These are phyloP conservation scores for Starmera quercuum DNA, from an alignment of 805 yeast genomes.

Conservation along the genomic window DNA sequence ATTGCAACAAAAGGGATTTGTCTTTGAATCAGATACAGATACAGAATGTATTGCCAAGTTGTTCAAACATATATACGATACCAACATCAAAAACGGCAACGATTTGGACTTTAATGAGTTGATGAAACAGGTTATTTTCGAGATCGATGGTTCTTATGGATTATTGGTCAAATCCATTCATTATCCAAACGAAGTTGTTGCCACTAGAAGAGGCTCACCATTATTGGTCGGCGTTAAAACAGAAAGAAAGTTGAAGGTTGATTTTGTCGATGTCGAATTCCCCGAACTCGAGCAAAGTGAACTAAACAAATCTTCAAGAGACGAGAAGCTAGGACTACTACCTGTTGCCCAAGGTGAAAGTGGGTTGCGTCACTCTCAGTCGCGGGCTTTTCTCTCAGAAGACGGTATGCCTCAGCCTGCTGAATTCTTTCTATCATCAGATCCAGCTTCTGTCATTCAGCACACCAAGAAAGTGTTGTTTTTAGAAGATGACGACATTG, in stretches of 20 bases:
- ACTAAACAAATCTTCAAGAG: conserved; percentile 15
- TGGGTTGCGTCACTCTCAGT: conserved; percentile 77
- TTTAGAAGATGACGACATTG: conserved; percentile 97
- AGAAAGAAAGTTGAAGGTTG: conserved; percentile 90
- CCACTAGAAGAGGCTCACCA: conserved; percentile 98
- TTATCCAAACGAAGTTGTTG: conserved; percentile 93
- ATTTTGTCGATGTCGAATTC: conserved; percentile 96
- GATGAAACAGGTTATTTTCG: conserved; percentile 86
- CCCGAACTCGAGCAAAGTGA: conserved; percentile 39
- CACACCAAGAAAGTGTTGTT: conserved; percentile 96
- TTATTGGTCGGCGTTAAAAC: conserved; percentile 95
- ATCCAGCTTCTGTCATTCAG: conserved; percentile 93
- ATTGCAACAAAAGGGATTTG: conserved; percentile 68
- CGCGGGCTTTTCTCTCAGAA: conserved; percentile 93
- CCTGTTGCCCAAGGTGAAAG: conserved; percentile 50
- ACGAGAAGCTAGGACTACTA: conserved; percentile 25
- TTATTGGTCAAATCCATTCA: conserved; percentile 84
- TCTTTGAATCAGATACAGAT: conserved; percentile 90
- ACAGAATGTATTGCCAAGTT: conserved; percentile 97
- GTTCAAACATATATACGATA: conserved; percentile 83
- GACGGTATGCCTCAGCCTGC: conserved; percentile 90
- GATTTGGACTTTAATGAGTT: conserved; percentile 84
- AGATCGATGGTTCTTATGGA: conserved; percentile 97
- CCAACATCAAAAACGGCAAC: conserved; percentile 61
- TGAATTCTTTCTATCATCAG: conserved; percentile 93